These are phyloP conservation scores for Cryptosporidium baileyi DNA, from an alignment of 169 alveolate species.

Conservation along the genomic window DNA sequence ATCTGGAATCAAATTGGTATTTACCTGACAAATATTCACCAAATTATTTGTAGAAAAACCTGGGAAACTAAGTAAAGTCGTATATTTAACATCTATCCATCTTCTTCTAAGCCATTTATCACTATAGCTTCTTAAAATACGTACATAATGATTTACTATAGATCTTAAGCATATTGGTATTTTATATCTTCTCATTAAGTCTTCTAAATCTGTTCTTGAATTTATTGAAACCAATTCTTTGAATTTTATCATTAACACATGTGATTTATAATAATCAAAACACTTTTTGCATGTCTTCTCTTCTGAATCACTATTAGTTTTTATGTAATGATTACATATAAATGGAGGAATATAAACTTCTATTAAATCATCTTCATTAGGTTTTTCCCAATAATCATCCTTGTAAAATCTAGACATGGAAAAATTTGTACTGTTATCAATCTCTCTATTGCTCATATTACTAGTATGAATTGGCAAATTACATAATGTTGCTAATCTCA, in stretches of 20 bases:
- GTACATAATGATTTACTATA: conserved; percentile 21
- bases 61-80: conserved; percentile 65
- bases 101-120: conserved; percentile 61
- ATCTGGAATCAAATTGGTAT: conserved; percentile 67
- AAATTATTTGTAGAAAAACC: conserved; percentile 67
- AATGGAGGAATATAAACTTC: conserved; percentile 59
- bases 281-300: conserved; percentile 46
- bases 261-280: conserved; percentile 64
- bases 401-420: conserved; percentile 33
- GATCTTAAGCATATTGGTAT: conserved; percentile 48
- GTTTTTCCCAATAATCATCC: conserved; percentile 30
- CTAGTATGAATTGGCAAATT: conserved; percentile 26
- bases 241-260: conserved; percentile 18
- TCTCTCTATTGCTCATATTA: background rate
- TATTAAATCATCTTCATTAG: conserved; percentile 42
- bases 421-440: background rate
- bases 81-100: conserved; percentile 57
- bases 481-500: conserved; percentile 58
- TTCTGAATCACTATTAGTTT: background rate
- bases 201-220: conserved; percentile 23
- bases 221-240: conserved; percentile 11
- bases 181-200: conserved; percentile 21
- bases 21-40: conserved; percentile 67
- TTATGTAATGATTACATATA: conserved; percentile 38
- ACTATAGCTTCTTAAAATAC: conserved; percentile 21